Conservation (phyloP, 164 flowering plant genomes). For the Tetracentron sinense region DNA sequence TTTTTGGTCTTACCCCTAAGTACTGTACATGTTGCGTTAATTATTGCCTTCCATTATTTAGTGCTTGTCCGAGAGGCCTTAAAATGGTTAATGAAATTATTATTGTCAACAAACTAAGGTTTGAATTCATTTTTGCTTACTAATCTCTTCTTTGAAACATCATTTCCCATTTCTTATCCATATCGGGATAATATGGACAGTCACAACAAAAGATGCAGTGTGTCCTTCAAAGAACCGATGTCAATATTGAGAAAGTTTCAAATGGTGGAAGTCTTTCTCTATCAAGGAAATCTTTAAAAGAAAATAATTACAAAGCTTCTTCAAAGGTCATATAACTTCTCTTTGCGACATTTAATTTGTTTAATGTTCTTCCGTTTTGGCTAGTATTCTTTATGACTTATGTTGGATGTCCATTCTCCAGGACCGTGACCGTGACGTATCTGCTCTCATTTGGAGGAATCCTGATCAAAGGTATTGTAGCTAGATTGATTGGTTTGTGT, state of each 20-base stretch:
- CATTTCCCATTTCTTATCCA: not conserved
- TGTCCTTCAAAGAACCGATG: constrained; percentile 27
- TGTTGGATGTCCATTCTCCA: constrained; percentile 11
- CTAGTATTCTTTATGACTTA: not conserved
- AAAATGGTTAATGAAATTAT: no score
- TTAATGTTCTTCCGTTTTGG: not conserved
- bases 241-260: constrained; percentile 18
- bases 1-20: no score
- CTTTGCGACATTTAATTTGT: constrained; percentile 6
- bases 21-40: no score
- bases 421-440: constrained; percentile 27
- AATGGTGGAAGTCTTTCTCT: constrained; percentile 23
- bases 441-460: constrained; percentile 22
- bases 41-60: no score
- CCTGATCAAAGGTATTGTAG: constrained; percentile 36
- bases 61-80: no score
- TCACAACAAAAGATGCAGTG: constrained; percentile 38
- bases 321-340: constrained; percentile 23
- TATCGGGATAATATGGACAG: constrained; percentile 19
- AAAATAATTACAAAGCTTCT: constrained; percentile 12
- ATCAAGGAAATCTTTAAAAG: constrained; percentile 18
- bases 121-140: not conserved
- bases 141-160: constrained; percentile 8
- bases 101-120: no score
- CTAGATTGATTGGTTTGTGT: not conserved